These are phyloP conservation scores for Annulohypoxylon truncatum DNA, from an alignment of 2,329 filamentous ascomycete species.

Conservation along the genomic window DNA sequence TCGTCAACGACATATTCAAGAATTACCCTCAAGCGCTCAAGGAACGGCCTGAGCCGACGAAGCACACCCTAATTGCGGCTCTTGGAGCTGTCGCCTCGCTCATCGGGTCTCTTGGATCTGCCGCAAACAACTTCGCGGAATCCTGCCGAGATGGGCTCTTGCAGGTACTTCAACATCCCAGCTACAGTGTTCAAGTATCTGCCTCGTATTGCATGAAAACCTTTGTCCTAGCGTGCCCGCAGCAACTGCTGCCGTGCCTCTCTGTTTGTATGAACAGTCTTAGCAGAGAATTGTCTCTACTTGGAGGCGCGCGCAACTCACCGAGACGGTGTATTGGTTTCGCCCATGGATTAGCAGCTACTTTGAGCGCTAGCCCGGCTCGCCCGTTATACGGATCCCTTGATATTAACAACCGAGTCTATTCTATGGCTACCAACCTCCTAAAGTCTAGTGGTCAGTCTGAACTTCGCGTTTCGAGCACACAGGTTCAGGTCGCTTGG, in stretches of 20 bases:
- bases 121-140: constrained; percentile 82
- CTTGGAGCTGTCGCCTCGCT: constrained; percentile 84
- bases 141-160: constrained; percentile 85
- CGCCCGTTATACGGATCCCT: constrained; percentile 94
- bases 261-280: constrained; percentile 98
- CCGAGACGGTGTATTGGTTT: constrained; percentile 88
- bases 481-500: constrained; percentile 98
- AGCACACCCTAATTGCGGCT: constrained; percentile 83
- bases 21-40: constrained; percentile 92
- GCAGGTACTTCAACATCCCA: constrained; percentile 92
- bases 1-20: constrained; percentile 90
- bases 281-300: constrained; percentile 82
- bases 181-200: constrained; percentile 94
- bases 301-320: constrained; percentile 80
- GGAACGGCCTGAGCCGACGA: constrained; percentile 88
- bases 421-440: constrained; percentile 90
- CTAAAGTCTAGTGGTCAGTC: constrained; percentile 93
- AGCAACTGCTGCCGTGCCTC: constrained; percentile 89
- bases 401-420: constrained; percentile 91
- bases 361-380: constrained; percentile 87
- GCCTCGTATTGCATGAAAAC: constrained; percentile 86
- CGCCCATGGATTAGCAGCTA: constrained; percentile 89
- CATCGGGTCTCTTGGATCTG: constrained; percentile 83
- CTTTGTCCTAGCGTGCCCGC: constrained; percentile 90
- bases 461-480: constrained; percentile 89